Evolutionary conservation across 2,329 filamentous ascomycete genomes (phyloP), one percentile per base, ranked within the genome.

Genomic region (Cladosporium phlei): DNA sequence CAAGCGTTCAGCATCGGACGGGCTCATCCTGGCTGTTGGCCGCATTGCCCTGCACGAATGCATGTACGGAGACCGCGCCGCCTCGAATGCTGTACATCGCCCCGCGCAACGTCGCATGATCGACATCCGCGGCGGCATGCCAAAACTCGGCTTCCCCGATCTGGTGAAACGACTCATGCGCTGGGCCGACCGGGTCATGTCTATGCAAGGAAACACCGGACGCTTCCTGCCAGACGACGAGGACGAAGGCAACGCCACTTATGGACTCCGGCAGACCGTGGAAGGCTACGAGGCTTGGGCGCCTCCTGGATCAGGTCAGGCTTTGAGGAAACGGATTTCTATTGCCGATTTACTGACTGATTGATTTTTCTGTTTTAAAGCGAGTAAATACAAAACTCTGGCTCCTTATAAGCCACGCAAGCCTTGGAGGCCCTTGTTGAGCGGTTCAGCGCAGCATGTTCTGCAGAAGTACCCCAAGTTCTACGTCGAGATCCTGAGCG

Each of bases 101-200:
- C 62, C 61, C 3, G 61, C 62, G 9, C 62, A 65, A 48, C 47
- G 54, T 34, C 55, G 59, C 3, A 64, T 64, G 62, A 60, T 65
- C 3, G 55, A 55, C 17, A 56, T 63, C 51, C 55, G 62, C 14
- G 62, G 61, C 20, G 61, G 62, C 10, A 61, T 63, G 56, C 39
- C 47, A 19, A 52, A 49, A 9, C 38, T 65, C 14, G 50, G 57
- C 6, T 58, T 64, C 22, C 61, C 62, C 11, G 55, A 57, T 20
- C 50, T 65, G 19, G 59, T 63, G 21, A 64, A 62, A 49, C 52
- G 60, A 17, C 48, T 63, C 14, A 65, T 65, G 62, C 53, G 60
- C 16, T 62, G 57, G 59, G 49, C 57, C 5, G 61, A 64, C 43
- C 47, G 52, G 28, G 57, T 64, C 32, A 63, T 64, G 61, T 52